These are phyloP conservation scores for Cryomyces minteri DNA, from an alignment of 495 filamentous ascomycete species.

Conservation along the genomic window DNA sequence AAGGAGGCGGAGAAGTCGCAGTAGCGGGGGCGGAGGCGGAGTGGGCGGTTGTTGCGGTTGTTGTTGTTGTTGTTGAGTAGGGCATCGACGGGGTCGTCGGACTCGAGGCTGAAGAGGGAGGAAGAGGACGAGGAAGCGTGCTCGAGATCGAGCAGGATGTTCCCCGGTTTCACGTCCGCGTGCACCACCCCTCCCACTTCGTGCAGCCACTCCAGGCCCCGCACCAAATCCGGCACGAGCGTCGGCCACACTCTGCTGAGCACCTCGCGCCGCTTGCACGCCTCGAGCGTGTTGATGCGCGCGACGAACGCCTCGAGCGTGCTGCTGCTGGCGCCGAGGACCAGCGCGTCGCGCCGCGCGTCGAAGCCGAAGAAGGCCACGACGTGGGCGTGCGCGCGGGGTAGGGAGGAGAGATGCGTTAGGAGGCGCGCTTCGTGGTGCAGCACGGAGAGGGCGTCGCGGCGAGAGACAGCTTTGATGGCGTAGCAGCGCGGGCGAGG, in stretches of 20 bases:
- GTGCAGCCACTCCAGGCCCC: not conserved
- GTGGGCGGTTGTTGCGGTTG: too few species aligned
- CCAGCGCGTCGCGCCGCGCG: slow-evolving; percentile 25
- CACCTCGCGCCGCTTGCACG: not conserved
- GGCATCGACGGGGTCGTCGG: too few species aligned
- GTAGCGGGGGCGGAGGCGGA: not conserved
- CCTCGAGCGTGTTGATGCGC: not conserved
- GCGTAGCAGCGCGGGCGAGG: slow-evolving; percentile 23
- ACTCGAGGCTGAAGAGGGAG: too few species aligned
- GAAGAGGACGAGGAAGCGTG: too few species aligned
- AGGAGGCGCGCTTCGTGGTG: slow-evolving; percentile 32
- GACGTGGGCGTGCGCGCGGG: slow-evolving; percentile 21
- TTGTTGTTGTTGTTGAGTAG: too few species aligned
- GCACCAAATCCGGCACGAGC: not conserved
- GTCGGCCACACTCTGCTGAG: not conserved
- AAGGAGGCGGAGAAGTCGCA: not conserved
- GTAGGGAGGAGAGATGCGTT: slow-evolving; percentile 25
- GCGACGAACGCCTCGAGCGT: slow-evolving; percentile 31
- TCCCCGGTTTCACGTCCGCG: not conserved
- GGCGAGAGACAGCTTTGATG: slow-evolving; percentile 32
- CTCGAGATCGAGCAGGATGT: not conserved
- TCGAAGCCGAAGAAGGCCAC: slow-evolving; percentile 40
- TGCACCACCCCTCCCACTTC: not conserved
- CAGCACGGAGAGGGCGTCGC: slow-evolving; percentile 30
- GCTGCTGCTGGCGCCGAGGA: slow-evolving; percentile 33